Base-by-base conservation (phyloP, 768 basidiomycete species). In the Chalciporus pseudorubinellus region DNA sequence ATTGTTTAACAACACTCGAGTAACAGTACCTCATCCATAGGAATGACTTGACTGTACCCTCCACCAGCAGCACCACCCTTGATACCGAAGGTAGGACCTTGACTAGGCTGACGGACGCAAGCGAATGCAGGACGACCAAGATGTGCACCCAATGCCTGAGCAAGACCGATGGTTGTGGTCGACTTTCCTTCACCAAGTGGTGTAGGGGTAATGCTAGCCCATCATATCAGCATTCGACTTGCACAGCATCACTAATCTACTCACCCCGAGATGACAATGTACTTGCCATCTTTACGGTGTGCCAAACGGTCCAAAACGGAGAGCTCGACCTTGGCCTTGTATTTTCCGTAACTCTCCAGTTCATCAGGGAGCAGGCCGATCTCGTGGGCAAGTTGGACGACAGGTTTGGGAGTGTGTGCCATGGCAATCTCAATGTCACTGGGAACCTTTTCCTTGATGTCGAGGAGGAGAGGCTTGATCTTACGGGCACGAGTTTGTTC, bases 41-140 rank as follows among this genome's bases (percentile, higher is more conserved):
- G 95, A 72, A 98, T 98, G 63, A 99, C 91, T 67, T 97, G 95
- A 67, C 92, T 93, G 75, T 98, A 99, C 46, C 95, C 95, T 54
- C 95, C 95, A 36, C 97, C 95, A 39, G 95, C 95, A 33, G 95
- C 95, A 61, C 95, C 97, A 59, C 95, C 95, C 72, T 99, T 99
- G 77, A 99, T 97, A 59, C 95, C 95, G 67, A 98, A 99, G 0
- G 95, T 98, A 29, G 95, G 95, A 12, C 97, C 95, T 71, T 99
- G 95, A 73, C 92, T 94, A 4, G 97, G 97, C 67, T 99, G 97
- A 49, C 95, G 87, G 20, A 98, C 94, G 68, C 94, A 97, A 41
- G 97, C 95, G 69, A 97, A 98, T 10, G 93, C 81, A 28, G 92
- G 87, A 49, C 95, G 92, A 52, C 86, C 85, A 31, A 98, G 82